These are phyloP conservation scores for Komagataella kurtzmanii DNA, from an alignment of 805 yeast genomes.

Conservation along the genomic window DNA sequence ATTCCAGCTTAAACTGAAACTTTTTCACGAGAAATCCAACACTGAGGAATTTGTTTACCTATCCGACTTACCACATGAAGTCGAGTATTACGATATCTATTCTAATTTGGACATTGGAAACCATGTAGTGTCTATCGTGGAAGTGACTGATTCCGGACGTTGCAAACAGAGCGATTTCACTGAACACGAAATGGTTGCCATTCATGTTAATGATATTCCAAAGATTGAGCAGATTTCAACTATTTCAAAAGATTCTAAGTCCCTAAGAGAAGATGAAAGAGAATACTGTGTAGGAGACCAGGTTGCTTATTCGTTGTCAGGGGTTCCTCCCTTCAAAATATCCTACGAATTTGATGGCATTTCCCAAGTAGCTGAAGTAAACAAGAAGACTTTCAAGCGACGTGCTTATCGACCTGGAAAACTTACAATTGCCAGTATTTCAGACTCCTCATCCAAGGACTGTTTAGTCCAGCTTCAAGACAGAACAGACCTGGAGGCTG, in stretches of 20 bases:
- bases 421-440: slow-evolving; percentile 49
- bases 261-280: slow-evolving; percentile 17
- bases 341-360: slow-evolving; percentile 60
- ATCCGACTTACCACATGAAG: slow-evolving; percentile 24
- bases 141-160: slow-evolving; percentile 55
- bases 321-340: slow-evolving; percentile 69
- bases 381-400: slow-evolving; percentile 33
- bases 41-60: slow-evolving; percentile 32
- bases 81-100: slow-evolving; percentile 29
- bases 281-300: slow-evolving; percentile 91
- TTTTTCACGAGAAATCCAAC: slow-evolving; percentile 50
- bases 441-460: slow-evolving; percentile 59
- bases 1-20: slow-evolving; percentile 38
- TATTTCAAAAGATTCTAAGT: slow-evolving; percentile 6
- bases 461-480: slow-evolving; percentile 47
- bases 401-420: slow-evolving; percentile 77
- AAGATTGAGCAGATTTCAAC: slow-evolving; percentile 23
- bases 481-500: slow-evolving; percentile 16
- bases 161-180: slow-evolving; percentile 38
- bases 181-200: slow-evolving; percentile 26
- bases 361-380: slow-evolving; percentile 37
- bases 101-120: slow-evolving; percentile 53
- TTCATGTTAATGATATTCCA: slow-evolving; percentile 70
- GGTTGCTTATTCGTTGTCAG: slow-evolving; percentile 60
- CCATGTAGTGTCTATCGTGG: slow-evolving; percentile 44